These are phyloP conservation scores for Quillaja saponaria DNA, from an alignment of 306 rosid species.

Conservation along the genomic window DNA sequence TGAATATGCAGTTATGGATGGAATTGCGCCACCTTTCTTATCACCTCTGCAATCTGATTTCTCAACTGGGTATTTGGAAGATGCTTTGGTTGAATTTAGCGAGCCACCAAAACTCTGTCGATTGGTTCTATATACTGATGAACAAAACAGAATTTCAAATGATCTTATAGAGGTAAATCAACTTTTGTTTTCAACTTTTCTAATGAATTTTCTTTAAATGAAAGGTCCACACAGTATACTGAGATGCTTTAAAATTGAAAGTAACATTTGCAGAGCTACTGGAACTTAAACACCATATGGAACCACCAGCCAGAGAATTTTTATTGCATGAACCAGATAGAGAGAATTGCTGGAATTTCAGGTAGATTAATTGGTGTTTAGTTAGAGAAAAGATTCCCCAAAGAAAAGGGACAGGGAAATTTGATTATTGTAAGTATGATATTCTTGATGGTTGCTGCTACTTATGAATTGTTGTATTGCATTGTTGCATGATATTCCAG, in stretches of 20 bases:
- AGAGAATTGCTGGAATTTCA: constrained; percentile 41
- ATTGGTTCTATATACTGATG: constrained; percentile 40
- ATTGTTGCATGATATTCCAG: constrained; percentile 22
- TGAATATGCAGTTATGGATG: constrained; percentile 57
- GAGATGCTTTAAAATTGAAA: constrained; percentile 14
- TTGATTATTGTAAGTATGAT: constrained; percentile 24
- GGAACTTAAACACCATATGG: constrained; percentile 58
- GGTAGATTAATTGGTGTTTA: constrained; percentile 26
- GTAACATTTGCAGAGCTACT: constrained; percentile 37
- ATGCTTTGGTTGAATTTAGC: constrained; percentile 72
- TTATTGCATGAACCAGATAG: constrained; percentile 54
- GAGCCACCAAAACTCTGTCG: constrained; percentile 76
- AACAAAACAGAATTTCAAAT: constrained; percentile 33
- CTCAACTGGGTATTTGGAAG: constrained; percentile 88
- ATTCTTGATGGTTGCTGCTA: not conserved
- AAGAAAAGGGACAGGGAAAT: no score
- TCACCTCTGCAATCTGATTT: constrained; percentile 52
- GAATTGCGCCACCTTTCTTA: constrained; percentile 36
- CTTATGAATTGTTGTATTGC: constrained; percentile 1
- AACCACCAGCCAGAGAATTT: constrained; percentile 52
- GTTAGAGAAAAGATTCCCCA: no score
- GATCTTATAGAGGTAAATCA: constrained; percentile 39
- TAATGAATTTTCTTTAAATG: not conserved
- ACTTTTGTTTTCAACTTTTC: constrained; percentile 2
- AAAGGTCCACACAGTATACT: not conserved